Evolutionary conservation across 1,139 yeast genomes (phyloP).

Genomic region (Suhomyces kunorum): DNA sequence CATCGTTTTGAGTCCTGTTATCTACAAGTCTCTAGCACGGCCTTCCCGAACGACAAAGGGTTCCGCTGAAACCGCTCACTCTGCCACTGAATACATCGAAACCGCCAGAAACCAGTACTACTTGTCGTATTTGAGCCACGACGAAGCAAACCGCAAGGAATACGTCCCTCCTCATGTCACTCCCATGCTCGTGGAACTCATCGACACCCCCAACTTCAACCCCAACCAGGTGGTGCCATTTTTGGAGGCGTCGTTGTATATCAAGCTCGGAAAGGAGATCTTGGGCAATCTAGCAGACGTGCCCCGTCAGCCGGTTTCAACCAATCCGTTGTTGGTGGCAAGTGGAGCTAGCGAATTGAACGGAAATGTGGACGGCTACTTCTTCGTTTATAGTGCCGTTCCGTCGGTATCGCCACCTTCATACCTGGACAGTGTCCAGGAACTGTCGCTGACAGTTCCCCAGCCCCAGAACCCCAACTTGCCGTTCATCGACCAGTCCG

Average conservation of each 20-base stretch:
- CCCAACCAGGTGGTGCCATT: slow-evolving; percentile 70
- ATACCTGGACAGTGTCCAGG: slow-evolving; percentile 33
- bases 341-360: slow-evolving; percentile 77
- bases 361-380: slow-evolving; percentile 72
- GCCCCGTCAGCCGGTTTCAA: slow-evolving; percentile 62
- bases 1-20: slow-evolving; percentile 31
- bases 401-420: slow-evolving; percentile 59
- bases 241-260: slow-evolving; percentile 66
- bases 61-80: background rate
- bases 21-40: slow-evolving; percentile 24
- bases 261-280: slow-evolving; percentile 58
- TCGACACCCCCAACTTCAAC: slow-evolving; percentile 72
- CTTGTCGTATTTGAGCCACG: slow-evolving; percentile 20
- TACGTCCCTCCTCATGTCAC: slow-evolving; percentile 45
- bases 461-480: slow-evolving; percentile 6
- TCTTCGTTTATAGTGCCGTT: slow-evolving; percentile 66
- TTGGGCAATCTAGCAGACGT: slow-evolving; percentile 64
- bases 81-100: slow-evolving; percentile 4
- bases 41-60: background rate
- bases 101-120: slow-evolving; percentile 28
- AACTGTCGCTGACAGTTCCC: background rate
- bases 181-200: slow-evolving; percentile 64
- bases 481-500: slow-evolving; percentile 13
- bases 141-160: slow-evolving; percentile 28
- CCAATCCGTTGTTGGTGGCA: slow-evolving; percentile 69